phyloP scores from a whole-genome alignment of 257 asterid species.

The Salvia hispanica region DNA sequence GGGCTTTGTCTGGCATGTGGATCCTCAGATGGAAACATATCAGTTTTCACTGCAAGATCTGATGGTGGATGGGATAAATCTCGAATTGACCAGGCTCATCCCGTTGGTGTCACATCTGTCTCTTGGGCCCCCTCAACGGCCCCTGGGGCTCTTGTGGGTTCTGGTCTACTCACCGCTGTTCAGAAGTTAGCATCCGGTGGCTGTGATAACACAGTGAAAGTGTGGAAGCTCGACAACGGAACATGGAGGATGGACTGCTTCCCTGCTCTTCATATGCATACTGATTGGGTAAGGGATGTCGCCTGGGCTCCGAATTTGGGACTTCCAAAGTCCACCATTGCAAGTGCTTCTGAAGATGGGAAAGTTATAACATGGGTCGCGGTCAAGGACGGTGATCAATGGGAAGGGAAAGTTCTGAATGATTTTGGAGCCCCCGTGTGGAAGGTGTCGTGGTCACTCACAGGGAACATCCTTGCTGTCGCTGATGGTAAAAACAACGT shows the following conservation, averaged over 20 bases:
- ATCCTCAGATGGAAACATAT: constrained; percentile 74
- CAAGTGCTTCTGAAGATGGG: constrained; percentile 70
- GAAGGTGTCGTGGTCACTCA: constrained; percentile 76
- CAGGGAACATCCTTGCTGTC: constrained; percentile 72
- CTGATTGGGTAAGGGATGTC: constrained; percentile 73
- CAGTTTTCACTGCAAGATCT: constrained; percentile 52
- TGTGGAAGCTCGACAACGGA: constrained; percentile 65
- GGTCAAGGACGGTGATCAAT: constrained; percentile 56
- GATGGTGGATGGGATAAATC: constrained; percentile 73
- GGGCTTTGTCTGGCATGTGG: constrained; percentile 75
- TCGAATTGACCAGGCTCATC: constrained; percentile 69
- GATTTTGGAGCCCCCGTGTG: constrained; percentile 65
- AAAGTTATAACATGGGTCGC: constrained; percentile 59
- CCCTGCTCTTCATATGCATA: constrained; percentile 65
- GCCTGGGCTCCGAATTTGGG: constrained; percentile 80
- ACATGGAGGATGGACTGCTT: constrained; percentile 70
- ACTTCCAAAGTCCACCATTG: constrained; percentile 65
- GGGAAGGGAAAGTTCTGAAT: constrained; percentile 60
- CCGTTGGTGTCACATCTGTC: constrained; percentile 70
- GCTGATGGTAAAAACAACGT: constrained; percentile 62
- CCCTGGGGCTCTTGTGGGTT: constrained; percentile 59
- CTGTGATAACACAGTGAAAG: constrained; percentile 68
- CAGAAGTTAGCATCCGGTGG: constrained; percentile 71
- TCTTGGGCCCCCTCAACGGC: constrained; percentile 71
- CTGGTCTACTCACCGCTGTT: constrained; percentile 45